These are phyloP conservation scores for Phytophthora constricta DNA, from an alignment of 352 stramenopile genomes.

Conservation along the genomic window DNA sequence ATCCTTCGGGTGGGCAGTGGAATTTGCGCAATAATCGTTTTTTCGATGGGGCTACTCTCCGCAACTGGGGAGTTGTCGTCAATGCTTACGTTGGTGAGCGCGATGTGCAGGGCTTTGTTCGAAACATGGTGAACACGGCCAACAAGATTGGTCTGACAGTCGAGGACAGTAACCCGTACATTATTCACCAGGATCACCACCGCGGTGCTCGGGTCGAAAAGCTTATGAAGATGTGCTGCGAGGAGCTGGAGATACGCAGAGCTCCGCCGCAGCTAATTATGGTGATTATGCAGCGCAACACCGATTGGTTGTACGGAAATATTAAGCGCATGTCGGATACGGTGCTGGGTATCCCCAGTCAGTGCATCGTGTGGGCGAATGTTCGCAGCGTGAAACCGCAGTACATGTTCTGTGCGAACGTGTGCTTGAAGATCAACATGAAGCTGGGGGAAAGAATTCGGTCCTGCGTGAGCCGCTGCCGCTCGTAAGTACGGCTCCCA, in stretches of 20 bases:
- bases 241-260: constrained; percentile 46
- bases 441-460: constrained; percentile 80
- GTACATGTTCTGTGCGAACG: constrained; percentile 74
- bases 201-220: constrained; percentile 56
- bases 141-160: constrained; percentile 49
- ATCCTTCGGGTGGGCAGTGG: constrained; percentile 69
- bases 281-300: constrained; percentile 61
- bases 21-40: constrained; percentile 82
- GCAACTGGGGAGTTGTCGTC: constrained; percentile 73
- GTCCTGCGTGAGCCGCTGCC: constrained; percentile 53
- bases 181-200: constrained; percentile 49
- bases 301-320: constrained; percentile 55
- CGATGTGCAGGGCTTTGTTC: constrained; percentile 55
- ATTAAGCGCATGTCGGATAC: constrained; percentile 81
- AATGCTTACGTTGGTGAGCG: constrained; percentile 40
- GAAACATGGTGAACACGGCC: constrained; percentile 42
- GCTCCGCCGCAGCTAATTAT: constrained; percentile 61
- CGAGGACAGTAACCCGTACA: constrained; percentile 41
- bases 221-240: constrained; percentile 64
- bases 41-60: constrained; percentile 53
- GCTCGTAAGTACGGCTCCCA: constrained; percentile 49
- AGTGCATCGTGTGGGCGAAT: constrained; percentile 70
- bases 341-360: constrained; percentile 67
- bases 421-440: constrained; percentile 81
- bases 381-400: constrained; percentile 49